Base-by-base conservation (phyloP, 371 early-diverging fungal genomes). In the Conidiobolus incongruus region DNA sequence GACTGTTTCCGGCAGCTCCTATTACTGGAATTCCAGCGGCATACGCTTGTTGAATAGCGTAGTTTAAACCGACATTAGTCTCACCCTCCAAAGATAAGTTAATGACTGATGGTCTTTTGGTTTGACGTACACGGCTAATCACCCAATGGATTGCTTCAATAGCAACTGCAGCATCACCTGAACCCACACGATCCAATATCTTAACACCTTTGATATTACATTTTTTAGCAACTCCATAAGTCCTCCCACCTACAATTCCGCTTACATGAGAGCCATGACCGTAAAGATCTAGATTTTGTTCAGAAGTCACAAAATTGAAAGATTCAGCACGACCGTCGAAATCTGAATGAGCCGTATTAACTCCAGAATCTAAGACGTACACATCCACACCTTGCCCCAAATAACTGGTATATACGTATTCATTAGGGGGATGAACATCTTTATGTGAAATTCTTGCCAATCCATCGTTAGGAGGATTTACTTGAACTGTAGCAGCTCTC, bases 1-100 rank as follows among this genome's bases (percentile, higher is more conserved):
- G 59, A 42, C 70, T 69, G 67, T 92, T 93, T 12, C 93, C 93
- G 7, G 93, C 96, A 37, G 96, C 94, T 23, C 80, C 82, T 31
- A 52, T 48, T 46, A 76, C 47, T 35, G 59, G 43, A 22, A 58
- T 13, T 6, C 40, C 40, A 12, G 10, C 12, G 2, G 3, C 4
- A 3, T 23, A 32, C 4, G 40, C 47, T 2, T 32, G 26, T n/a
- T 31, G 4, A 30, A 39, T 35, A 2, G n/a, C 20, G 10, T 41
- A 16, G 22, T 40, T 35, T 19, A 40, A 20, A 21, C 31, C 23
- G 30, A 31, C 19, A 30, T 41, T 15, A 31, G 20, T 20, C 16
- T 30, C 38, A 29, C 28, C 40, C 22, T n/a, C 28, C 5, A 29
- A 23, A 3, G 40, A 40, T 10, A 40, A n/a, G 28, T 40, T 23